phyloP scores from a whole-genome alignment of 140 eudicot genomes.

The Stevia rebaudiana region DNA sequence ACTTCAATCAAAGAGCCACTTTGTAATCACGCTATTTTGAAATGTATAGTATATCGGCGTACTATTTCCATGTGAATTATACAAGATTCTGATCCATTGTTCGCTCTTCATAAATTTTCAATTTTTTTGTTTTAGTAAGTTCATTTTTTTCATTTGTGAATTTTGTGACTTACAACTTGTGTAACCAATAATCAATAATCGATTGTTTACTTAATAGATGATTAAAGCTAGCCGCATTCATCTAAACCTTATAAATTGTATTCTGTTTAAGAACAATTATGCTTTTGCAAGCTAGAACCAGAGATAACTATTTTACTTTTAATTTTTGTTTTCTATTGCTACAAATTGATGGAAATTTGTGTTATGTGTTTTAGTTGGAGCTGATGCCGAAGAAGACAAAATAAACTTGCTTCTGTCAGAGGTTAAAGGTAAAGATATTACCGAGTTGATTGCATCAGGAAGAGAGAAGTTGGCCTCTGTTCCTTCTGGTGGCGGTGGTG shows the following conservation, averaged over 20 bases:
- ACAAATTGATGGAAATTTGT: neutral
- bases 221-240: neutral
- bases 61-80: neutral
- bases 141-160: neutral
- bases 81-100: neutral
- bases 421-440: slow-evolving; percentile 51
- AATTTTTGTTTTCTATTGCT: neutral
- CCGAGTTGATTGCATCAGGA: slow-evolving; percentile 57
- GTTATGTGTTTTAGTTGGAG: slow-evolving; percentile 46
- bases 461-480: slow-evolving; percentile 64
- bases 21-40: neutral
- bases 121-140: too few relatives aligned
- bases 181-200: neutral
- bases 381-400: slow-evolving; percentile 48
- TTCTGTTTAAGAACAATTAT: neutral
- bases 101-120: neutral
- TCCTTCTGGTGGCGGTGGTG: slow-evolving; percentile 60
- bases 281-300: neutral
- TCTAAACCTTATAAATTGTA: neutral
- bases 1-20: neutral
- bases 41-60: neutral
- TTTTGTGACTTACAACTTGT: neutral
- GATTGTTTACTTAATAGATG: neutral
- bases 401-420: slow-evolving; percentile 47
- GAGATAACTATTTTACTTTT: neutral